A percentile compares a stretch with the other conserved stretches of the same genome.
Conservation (phyloP, 106 monocot genomes). For the Allium sativum region DNA sequence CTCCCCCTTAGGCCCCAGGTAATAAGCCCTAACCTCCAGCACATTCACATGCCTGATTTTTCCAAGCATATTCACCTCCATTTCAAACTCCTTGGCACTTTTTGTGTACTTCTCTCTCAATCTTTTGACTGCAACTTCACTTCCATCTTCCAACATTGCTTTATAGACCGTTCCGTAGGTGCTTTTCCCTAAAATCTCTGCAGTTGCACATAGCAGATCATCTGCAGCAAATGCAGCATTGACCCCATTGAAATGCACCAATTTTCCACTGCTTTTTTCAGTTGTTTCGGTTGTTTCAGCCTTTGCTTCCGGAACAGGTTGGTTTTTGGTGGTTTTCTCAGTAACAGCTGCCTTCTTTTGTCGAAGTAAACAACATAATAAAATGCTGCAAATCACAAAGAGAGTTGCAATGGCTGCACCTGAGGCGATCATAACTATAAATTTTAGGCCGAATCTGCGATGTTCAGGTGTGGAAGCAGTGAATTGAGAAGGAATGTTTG, state of each 20-base stretch:
- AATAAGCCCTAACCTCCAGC: slow-evolving; percentile 60
- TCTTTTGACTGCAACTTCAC: slow-evolving; percentile 78
- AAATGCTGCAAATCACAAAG: slow-evolving; percentile 53
- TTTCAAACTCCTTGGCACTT: slow-evolving; percentile 65
- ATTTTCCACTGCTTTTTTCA: slow-evolving; percentile 44
- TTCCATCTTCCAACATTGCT: slow-evolving; percentile 78
- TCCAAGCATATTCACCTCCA: slow-evolving; percentile 54
- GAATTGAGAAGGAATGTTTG: slow-evolving; percentile 20
- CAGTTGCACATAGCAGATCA: slow-evolving; percentile 86
- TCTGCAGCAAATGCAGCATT: slow-evolving; percentile 66
- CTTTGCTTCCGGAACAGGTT: slow-evolving; percentile 10
- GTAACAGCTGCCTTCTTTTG: slow-evolving; percentile 19
- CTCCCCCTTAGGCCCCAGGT: slow-evolving; percentile 92
- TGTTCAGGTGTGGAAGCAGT: background rate
- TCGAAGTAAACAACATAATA: slow-evolving; percentile 47
- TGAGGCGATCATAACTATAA: slow-evolving; percentile 38
- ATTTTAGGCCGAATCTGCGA: slow-evolving; percentile 23
- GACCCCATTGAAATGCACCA: slow-evolving; percentile 83
- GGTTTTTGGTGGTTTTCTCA: slow-evolving; percentile 24
- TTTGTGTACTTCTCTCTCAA: slow-evolving; percentile 85
- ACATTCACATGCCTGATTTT: slow-evolving; percentile 64
- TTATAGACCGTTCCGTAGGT: slow-evolving; percentile 92
- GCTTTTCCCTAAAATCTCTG: slow-evolving; percentile 94
- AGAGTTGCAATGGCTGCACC: slow-evolving; percentile 33
- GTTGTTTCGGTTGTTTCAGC: slow-evolving; percentile 29